Percentiles rank a stretch among this genome's conserved stretches.
Evolutionary conservation across 1,284 basidiomycete species (phyloP).

Genomic region (Neolentinus lepideus): DNA sequence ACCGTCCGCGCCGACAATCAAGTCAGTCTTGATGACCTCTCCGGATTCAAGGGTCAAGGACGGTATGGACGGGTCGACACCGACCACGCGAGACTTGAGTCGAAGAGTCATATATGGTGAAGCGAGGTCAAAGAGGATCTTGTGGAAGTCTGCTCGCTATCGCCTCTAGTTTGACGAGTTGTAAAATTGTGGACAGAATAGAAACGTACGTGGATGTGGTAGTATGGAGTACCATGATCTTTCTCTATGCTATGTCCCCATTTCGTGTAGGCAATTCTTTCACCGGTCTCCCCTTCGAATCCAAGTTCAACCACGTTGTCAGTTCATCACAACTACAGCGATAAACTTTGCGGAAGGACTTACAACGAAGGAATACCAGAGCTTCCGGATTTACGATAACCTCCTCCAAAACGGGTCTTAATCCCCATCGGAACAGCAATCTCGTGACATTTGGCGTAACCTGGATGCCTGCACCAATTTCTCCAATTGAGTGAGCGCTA

Average conservation of each 20-base stretch:
- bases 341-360: neutral
- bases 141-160: constrained; percentile 27
- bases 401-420: constrained; percentile 32
- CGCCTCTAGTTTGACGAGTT: neutral
- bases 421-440: constrained; percentile 45
- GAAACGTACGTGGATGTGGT: constrained; percentile 39
- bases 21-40: constrained; percentile 18
- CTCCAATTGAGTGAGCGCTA: constrained; percentile 26
- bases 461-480: constrained; percentile 44
- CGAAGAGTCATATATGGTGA: constrained; percentile 14
- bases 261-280: constrained; percentile 35
- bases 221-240: constrained; percentile 39
- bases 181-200: neutral
- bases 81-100: constrained; percentile 17
- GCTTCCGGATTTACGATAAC: constrained; percentile 34
- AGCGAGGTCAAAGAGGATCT: constrained; percentile 19
- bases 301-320: neutral
- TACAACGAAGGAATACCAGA: constrained; percentile 36
- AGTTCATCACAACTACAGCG: neutral
- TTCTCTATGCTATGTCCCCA: constrained; percentile 33
- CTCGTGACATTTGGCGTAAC: constrained; percentile 40
- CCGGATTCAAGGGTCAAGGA: constrained; percentile 18
- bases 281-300: constrained; percentile 28
- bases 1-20: constrained; percentile 27
- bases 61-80: constrained; percentile 15